Conservation (phyloP, 1,284 basidiomycete species). For the Boletus albobrunnescens region DNA sequence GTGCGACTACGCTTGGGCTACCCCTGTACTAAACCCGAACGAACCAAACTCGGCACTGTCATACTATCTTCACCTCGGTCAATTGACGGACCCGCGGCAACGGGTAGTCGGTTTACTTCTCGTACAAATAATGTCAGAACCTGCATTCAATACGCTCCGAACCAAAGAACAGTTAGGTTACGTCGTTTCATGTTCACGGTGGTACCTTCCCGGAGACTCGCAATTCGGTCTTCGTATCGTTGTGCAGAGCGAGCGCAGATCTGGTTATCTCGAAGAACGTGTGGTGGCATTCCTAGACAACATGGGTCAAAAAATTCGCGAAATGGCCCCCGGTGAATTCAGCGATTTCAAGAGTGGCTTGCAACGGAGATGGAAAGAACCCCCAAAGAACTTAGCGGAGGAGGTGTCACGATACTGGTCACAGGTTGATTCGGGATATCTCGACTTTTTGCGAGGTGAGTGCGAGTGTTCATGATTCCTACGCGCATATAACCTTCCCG, state of each 20-base stretch:
- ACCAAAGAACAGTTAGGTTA: constrained; percentile 98
- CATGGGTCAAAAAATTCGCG: constrained; percentile 58
- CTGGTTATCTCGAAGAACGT: constrained; percentile 83
- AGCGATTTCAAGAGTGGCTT: constrained; percentile 60
- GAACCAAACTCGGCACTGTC: constrained; percentile 85
- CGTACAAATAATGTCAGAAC: constrained; percentile 80
- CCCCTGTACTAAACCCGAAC: constrained; percentile 77
- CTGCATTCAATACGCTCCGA: constrained; percentile 91
- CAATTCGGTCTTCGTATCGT: constrained; percentile 82
- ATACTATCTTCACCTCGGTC: constrained; percentile 77
- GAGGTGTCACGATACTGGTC: constrained; percentile 65
- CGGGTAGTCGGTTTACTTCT: constrained; percentile 62
- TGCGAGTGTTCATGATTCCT: constrained; percentile 12
- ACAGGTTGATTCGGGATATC: constrained; percentile 67
- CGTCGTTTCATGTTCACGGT: constrained; percentile 64
- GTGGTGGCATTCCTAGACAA: constrained; percentile 83
- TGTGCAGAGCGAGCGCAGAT: constrained; percentile 85
- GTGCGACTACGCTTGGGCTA: constrained; percentile 68
- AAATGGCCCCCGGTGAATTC: constrained; percentile 62
- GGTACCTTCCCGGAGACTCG: constrained; percentile 56
- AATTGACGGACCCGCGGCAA: constrained; percentile 49
- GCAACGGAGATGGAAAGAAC: constrained; percentile 63
- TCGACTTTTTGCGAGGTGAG: constrained; percentile 65
- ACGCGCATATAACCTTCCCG: neutral
- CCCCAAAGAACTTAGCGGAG: constrained; percentile 69